Evolutionary conservation across 345 rosid genomes (phyloP), one percentile per base, ranked within the genome.

Genomic region (Sisymbrium altissimum): DNA sequence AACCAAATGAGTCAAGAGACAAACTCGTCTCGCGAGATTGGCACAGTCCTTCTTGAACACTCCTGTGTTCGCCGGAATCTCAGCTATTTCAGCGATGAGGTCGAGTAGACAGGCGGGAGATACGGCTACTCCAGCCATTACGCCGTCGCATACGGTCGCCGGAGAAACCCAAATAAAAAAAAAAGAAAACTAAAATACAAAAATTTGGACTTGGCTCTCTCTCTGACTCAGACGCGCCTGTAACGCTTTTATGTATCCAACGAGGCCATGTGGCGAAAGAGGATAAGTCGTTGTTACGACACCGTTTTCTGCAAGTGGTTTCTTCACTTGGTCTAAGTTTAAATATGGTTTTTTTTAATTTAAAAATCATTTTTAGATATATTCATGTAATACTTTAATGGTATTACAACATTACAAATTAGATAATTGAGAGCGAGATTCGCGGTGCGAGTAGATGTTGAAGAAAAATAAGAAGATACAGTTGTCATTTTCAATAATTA

Each of bases 11-110:
- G 85, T 83, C 76, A 96, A 75, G 33, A 87, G 80, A 27, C 86
- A 67, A 6, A 92, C 81, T 83, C 96, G 80, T 69, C 99, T 81
- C 35, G 84, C 86, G 72, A 92, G 97, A 92, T 92, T 92, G 55
- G 84, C 76, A 59, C 92, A 88, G 38, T 90, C 97, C 78, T 83
- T 92, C 81, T 78, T 85, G 65, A 95, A 88, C 59, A 79, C 3
- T 3, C 78, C 71, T 0, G 32, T 75, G 15, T 35, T 71, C 10
- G 23, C 23, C 41, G 75, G 48, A 50, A 60, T 52, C 35, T 75
- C 74, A 5, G 18, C 9, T 59, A 81, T 72, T 6, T 72, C 81
- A 12, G 14, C 1, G n/a, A 86, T 76, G 7, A 82, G 69, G 35
- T 12, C 30, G 35, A 84, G 40, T 6, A 69, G 56, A 9, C 55